Conservation (phyloP, 2,329 filamentous ascomycete genomes). For the Aspergillus ochraceus region DNA sequence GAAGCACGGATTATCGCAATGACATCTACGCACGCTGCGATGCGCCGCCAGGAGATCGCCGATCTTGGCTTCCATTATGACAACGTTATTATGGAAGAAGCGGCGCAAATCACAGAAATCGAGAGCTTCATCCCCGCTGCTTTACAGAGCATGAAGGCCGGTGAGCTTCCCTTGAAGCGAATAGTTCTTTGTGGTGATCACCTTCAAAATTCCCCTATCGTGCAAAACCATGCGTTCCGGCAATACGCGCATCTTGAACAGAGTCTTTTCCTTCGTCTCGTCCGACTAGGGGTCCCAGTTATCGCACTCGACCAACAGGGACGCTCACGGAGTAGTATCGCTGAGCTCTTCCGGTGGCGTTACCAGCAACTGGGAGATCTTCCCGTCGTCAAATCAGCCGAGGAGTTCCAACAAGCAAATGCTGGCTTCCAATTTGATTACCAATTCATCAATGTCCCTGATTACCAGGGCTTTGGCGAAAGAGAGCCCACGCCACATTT, state of each 20-base stretch:
- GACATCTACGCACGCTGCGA: conserved; percentile 97
- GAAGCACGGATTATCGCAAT: conserved; percentile 98
- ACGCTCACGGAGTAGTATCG: conserved; percentile 81
- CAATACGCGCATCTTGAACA: conserved; percentile 96
- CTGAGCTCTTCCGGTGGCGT: conserved; percentile 89
- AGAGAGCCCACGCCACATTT: conserved; percentile 90
- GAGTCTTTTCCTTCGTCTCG: conserved; percentile 86
- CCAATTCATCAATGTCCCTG: conserved; percentile 92
- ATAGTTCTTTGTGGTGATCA: conserved; percentile 94
- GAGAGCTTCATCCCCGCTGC: conserved; percentile 94
- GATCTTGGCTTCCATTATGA: conserved; percentile 94
- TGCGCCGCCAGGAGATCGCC: conserved; percentile 87
- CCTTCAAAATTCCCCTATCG: conserved; percentile 91
- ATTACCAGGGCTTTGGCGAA: conserved; percentile 90
- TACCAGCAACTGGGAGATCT: conserved; percentile 80
- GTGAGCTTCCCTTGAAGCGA: conserved; percentile 75
- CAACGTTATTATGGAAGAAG: conserved; percentile 98
- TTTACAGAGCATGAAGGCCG: conserved; percentile 77
- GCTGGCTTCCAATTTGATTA: conserved; percentile 91
- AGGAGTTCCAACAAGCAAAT: conserved; percentile 79
- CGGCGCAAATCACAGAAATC: conserved; percentile 94
- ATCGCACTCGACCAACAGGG: conserved; percentile 92
- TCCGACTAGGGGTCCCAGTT: conserved; percentile 87
- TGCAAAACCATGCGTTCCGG: conserved; percentile 90
- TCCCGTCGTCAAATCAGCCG: conserved; percentile 65